phyloP scores from a whole-genome alignment of 768 basidiomycete genomes.

The Serendipita vermifera region DNA sequence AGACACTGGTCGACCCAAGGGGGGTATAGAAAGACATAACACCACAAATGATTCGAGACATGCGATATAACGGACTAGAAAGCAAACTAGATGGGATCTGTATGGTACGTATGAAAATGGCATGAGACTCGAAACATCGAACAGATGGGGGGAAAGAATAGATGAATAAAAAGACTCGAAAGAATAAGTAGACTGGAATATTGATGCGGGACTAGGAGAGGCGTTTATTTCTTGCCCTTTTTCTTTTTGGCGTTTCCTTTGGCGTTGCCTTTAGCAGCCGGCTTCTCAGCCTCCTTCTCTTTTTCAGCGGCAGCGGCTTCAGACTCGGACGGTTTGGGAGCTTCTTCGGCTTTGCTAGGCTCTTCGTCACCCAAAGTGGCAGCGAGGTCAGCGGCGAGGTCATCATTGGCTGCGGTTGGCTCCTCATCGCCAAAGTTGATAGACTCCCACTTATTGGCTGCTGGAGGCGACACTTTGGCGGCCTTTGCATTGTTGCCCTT shows the following conservation, averaged over 20 bases:
- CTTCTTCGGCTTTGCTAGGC: background rate
- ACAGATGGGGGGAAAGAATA: background rate
- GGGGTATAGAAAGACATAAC: background rate
- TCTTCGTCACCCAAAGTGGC: background rate
- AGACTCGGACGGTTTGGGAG: background rate
- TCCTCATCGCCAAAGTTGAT: background rate
- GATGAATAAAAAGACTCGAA: background rate
- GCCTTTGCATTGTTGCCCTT: background rate
- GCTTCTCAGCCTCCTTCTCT: background rate
- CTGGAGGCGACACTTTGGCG: background rate
- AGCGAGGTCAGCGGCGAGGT: background rate
- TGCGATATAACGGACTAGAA: background rate
- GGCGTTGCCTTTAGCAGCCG: background rate
- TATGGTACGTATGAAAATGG: background rate
- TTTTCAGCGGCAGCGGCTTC: too few species aligned
- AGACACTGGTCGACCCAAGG: background rate
- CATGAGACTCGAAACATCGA: background rate
- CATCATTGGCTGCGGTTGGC: background rate
- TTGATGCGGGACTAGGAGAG: too few species aligned
- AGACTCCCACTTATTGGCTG: background rate
- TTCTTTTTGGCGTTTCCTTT: background rate
- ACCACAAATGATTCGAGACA: too few species aligned
- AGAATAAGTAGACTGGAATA: too few species aligned
- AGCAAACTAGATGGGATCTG: too few species aligned
- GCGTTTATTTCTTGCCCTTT: background rate